A percentile compares a stretch with the other conserved stretches of the same genome.
Conservation (phyloP, 1,139 yeast genomes). For the Pichiaceae sp. region DNA sequence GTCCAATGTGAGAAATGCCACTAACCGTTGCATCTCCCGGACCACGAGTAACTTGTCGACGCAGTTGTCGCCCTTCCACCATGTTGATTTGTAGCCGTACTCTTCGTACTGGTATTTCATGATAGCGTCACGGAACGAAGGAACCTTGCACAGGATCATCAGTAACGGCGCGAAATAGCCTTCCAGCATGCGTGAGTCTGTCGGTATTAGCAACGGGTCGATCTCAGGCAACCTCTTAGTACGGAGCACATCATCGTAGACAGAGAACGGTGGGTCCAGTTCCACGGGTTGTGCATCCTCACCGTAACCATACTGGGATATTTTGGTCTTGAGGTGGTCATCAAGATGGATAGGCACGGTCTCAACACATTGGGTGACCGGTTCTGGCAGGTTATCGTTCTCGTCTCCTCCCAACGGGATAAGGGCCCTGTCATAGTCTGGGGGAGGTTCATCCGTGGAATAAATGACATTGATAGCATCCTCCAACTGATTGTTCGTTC, state of each 20-base stretch:
- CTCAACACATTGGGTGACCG: neutral
- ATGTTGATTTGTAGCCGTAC: conserved; percentile 31
- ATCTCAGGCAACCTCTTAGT: conserved; percentile 9
- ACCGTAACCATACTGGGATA: conserved; percentile 13
- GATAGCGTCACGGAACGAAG: conserved; percentile 29
- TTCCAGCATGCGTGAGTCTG: conserved; percentile 22
- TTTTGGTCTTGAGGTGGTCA: conserved; percentile 13
- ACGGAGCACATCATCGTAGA: conserved; percentile 23
- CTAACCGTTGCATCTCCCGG: conserved; percentile 33
- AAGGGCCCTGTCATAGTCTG: conserved; percentile 4
- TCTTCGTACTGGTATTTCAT: conserved; percentile 26
- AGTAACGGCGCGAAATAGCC: conserved; percentile 33
- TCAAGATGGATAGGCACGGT: conserved; percentile 11
- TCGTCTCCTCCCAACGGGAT: conserved; percentile 2
- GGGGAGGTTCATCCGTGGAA: conserved; percentile 19
- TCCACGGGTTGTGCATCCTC: conserved; percentile 2
- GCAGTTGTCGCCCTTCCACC: conserved; percentile 35
- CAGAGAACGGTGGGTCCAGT: conserved; percentile 8
- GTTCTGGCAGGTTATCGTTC: neutral
- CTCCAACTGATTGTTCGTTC: conserved; percentile 39
- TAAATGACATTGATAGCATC: conserved; percentile 48
- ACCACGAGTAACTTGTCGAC: conserved; percentile 10
- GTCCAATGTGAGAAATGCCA: conserved; percentile 33
- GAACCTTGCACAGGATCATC: conserved; percentile 34
- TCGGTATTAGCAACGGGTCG: conserved; percentile 31